These are phyloP conservation scores for Ophiostoma ips DNA, from an alignment of 2,329 filamentous ascomycete species.

Conservation along the genomic window DNA sequence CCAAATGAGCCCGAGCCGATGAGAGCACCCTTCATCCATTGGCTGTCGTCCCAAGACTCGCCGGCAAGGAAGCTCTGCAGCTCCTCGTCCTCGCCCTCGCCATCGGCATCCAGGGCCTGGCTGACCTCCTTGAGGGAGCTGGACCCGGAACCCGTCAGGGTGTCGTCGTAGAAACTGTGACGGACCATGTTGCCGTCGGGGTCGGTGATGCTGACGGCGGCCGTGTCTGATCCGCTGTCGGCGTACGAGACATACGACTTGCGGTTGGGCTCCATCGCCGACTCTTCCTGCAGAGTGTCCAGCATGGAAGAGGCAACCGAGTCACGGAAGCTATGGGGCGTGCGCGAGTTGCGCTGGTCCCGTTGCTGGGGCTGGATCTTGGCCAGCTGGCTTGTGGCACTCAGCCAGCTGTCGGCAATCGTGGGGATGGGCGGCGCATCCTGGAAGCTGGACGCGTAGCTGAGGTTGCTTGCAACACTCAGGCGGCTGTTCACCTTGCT, in stretches of 20 bases:
- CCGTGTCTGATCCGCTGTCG: slow-evolving; percentile 59
- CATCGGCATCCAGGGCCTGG: slow-evolving; percentile 75
- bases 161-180: slow-evolving; percentile 77
- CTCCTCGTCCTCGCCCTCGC: slow-evolving; percentile 82
- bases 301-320: slow-evolving; percentile 81
- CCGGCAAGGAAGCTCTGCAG: slow-evolving; percentile 80
- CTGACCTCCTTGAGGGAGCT: slow-evolving; percentile 74
- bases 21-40: slow-evolving; percentile 98
- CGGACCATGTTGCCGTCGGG: slow-evolving; percentile 56
- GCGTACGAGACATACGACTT: slow-evolving; percentile 92
- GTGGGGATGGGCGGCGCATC: slow-evolving; percentile 92
- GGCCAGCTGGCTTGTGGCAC: slow-evolving; percentile 39
- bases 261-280: slow-evolving; percentile 69
- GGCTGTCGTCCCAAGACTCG: slow-evolving; percentile 90
- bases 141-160: slow-evolving; percentile 46
- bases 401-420: slow-evolving; percentile 88
- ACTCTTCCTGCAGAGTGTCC: slow-evolving; percentile 87
- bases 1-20: slow-evolving; percentile 97
- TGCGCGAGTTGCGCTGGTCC: slow-evolving; percentile 27
- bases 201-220: slow-evolving; percentile 60
- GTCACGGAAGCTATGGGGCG: slow-evolving; percentile 59
- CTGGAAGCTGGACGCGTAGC: slow-evolving; percentile 79
- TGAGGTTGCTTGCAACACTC: slow-evolving; percentile 86
- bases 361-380: slow-evolving; percentile 32
- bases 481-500: slow-evolving; percentile 88